Evolutionary conservation across 2,329 filamentous ascomycete genomes (phyloP).

Genomic region (Monosporascus sp.): DNA sequence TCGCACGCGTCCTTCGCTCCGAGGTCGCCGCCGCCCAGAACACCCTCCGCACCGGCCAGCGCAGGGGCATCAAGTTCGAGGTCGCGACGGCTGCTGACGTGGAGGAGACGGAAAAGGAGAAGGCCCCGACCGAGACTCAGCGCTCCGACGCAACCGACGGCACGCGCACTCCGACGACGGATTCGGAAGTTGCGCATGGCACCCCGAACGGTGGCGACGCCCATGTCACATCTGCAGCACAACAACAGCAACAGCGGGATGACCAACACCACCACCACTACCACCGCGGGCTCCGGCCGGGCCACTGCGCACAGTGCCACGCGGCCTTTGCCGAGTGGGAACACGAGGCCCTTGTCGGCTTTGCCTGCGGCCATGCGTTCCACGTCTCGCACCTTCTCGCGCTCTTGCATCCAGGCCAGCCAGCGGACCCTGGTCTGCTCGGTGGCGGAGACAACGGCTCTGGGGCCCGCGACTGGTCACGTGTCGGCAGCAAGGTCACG

Average conservation of each 20-base stretch:
- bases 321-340: conserved; percentile 56
- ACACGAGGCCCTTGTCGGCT: conserved; percentile 69
- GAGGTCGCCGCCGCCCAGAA: conserved; percentile 85
- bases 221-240: not conserved
- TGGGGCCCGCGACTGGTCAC: conserved; percentile 44
- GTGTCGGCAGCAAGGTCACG: conserved; percentile 81
- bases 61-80: conserved; percentile 84
- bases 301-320: conserved; percentile 55
- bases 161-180: conserved; percentile 14
- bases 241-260: not conserved
- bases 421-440: conserved; percentile 30
- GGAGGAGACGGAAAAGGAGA: conserved; percentile 30
- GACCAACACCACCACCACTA: conserved; percentile 24
- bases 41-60: conserved; percentile 70
- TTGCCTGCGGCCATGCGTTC: conserved; percentile 77
- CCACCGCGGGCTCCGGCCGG: conserved; percentile 36
- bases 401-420: conserved; percentile 39
- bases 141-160: conserved; percentile 17
- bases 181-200: conserved; percentile 2
- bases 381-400: conserved; percentile 68
- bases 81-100: conserved; percentile 45
- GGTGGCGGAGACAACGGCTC: conserved; percentile 29
- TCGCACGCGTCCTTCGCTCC: conserved; percentile 77
- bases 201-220: conserved; percentile 4
- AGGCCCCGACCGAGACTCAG: conserved; percentile 8